phyloP scores from a whole-genome alignment of 129 eudicot genomes.

The Helianthus tuberosus region DNA sequence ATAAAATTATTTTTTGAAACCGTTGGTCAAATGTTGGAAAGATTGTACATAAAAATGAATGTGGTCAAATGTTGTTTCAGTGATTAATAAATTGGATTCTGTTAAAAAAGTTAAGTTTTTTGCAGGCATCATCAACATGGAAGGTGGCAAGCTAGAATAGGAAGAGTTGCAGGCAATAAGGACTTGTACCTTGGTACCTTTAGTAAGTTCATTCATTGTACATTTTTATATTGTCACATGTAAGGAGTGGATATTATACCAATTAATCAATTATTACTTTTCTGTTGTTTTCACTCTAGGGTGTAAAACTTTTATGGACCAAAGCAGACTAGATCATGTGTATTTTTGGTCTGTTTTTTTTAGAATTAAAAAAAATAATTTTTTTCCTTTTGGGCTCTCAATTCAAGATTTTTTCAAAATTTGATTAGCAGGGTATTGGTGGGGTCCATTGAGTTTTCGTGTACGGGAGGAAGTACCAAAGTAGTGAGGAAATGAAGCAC shows the following conservation, averaged over 20 bases:
- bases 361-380: no score
- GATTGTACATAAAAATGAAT: neutral
- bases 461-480: no score
- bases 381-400: neutral
- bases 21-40: constrained; percentile 6
- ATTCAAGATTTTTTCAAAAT: neutral
- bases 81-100: constrained; percentile 9
- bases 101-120: constrained; percentile 15
- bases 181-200: constrained; percentile 99
- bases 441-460: no score
- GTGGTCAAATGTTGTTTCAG: constrained; percentile 10
- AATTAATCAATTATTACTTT: neutral
- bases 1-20: neutral
- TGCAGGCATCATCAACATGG: constrained; percentile 98
- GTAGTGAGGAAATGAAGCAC: no score
- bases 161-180: constrained; percentile 99
- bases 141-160: constrained; percentile 98
- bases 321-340: neutral
- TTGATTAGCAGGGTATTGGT: neutral
- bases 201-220: constrained; percentile 55
- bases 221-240: constrained; percentile 15
- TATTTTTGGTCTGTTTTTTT: neutral
- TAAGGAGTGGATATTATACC: neutral
- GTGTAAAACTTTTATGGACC: neutral
- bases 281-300: constrained; percentile 1